Evolutionary conservation across 2,329 filamentous ascomycete genomes (phyloP).

Genomic region (Fusarium robinianum): DNA sequence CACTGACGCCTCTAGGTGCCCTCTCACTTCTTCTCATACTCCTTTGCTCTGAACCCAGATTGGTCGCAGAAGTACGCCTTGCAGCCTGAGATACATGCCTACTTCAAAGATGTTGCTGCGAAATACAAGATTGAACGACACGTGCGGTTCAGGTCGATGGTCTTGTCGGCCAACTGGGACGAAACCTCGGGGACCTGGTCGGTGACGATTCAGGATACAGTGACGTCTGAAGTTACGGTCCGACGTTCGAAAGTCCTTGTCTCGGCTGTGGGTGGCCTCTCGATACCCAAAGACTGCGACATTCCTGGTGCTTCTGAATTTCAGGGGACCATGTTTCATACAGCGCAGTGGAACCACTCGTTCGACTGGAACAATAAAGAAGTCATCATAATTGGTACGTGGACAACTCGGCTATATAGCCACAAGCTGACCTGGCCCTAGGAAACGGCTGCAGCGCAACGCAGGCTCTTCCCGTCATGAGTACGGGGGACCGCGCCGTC

Average conservation of each 20-base stretch:
- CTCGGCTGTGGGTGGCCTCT: conserved; percentile 35
- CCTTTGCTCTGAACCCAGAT: conserved; percentile 35
- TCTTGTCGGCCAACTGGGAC: conserved; percentile 33
- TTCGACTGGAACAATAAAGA: conserved; percentile 35
- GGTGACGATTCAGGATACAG: conserved; percentile 16
- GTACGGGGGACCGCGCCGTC: conserved; percentile 33
- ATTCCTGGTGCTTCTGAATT: conserved; percentile 29
- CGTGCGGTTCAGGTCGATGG: conserved; percentile 22
- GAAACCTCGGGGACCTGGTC: conserved; percentile 27
- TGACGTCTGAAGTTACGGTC: conserved; percentile 3
- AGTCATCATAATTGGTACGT: conserved; percentile 31
- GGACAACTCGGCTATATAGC: no score
- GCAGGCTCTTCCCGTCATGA: conserved; percentile 33
- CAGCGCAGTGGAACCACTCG: conserved; percentile 33
- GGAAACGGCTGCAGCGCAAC: conserved; percentile 39
- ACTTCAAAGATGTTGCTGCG: conserved; percentile 27
- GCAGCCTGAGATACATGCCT: conserved; percentile 35
- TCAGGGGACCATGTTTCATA: conserved; percentile 31
- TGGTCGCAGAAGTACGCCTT: conserved; percentile 35
- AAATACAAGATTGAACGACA: conserved; percentile 28
- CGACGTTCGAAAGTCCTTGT: conserved; percentile 25
- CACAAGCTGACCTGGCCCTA: not conserved
- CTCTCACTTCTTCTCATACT: conserved; percentile 38
- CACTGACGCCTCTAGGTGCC: conserved; percentile 21
- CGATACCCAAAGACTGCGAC: conserved; percentile 28